Base-by-base conservation (phyloP, 164 flowering plant genomes). In the Amborella trichopoda region DNA sequence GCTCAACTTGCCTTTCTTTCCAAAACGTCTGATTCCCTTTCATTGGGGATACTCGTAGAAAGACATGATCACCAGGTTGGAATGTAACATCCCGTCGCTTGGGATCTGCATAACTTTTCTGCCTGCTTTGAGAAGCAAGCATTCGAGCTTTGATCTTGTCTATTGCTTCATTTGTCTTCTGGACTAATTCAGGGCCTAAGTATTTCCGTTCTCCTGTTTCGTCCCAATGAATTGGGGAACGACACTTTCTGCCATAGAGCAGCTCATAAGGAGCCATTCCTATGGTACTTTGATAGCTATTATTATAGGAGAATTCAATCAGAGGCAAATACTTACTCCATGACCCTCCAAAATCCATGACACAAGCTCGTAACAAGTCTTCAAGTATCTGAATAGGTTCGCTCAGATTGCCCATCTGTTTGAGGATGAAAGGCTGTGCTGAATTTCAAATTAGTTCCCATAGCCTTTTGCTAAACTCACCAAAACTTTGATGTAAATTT, bases 21-120 rank as follows among this genome's bases (percentile, higher is more conserved):
- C 42, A n/a, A 56, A 56, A 19, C 48, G 14, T 16, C 20, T 13
- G 3, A 32, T 24, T 3, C 48, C 54, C 16, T 30, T 48, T n/a
- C 23, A 14, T 48, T 2, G 54, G 60, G 0, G 54, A 56, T 2
- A 56, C 32, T 19, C 33, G 40, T 2, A 56, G n/a, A 13, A 56
- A 37, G 2, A 49, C 49, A 8, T 24, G 25, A 0, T 48, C 54
- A 1, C 33, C 54, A 2, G 22, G 19, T 17, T 2, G 46, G 23
- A 47, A 47, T 16, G 47, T 27, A 19, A 44, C 3, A 12, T 44
- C 32, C 16, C 2, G 0, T 0, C 21, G 2, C 2, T 22, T 14
- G 3, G 6, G 16, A 25, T 18, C 44, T 1, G 44, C 23, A 20
- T 40, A 18, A 17, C 26, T 40, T 14, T 40, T 40, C 5, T 40